These are phyloP conservation scores for Orbilia oligospora DNA, from an alignment of 2,329 filamentous ascomycete species.

Conservation along the genomic window DNA sequence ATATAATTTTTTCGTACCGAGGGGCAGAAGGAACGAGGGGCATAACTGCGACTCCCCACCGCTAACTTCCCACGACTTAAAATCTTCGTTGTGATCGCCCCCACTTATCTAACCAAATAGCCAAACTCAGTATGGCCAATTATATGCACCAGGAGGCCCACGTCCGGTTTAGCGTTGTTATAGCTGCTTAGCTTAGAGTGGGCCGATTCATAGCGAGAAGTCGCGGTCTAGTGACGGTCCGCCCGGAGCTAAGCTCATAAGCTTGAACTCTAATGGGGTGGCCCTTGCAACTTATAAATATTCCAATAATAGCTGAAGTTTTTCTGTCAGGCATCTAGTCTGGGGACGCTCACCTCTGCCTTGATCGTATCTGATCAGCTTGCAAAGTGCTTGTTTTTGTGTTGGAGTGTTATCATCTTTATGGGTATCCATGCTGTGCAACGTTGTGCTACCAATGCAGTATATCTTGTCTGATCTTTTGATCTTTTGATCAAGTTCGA, in stretches of 20 bases:
- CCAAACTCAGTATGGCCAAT: slow-evolving; percentile 20
- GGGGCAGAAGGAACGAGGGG: slow-evolving; percentile 3
- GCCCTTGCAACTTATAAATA: background rate
- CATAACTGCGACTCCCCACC: slow-evolving; percentile 2
- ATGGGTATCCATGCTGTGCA: background rate
- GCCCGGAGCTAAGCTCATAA: slow-evolving; percentile 3
- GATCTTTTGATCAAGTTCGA: slow-evolving; percentile 3
- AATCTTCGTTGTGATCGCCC: background rate
- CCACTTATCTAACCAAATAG: slow-evolving; percentile 26
- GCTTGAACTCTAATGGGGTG: background rate
- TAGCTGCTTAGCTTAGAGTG: background rate
- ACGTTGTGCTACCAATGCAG: slow-evolving; percentile 7
- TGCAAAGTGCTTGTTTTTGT: slow-evolving; percentile 5
- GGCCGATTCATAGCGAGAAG: background rate
- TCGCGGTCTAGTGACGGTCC: slow-evolving; percentile 7
- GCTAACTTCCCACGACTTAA: slow-evolving; percentile 2
- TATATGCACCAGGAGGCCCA: slow-evolving; percentile 6
- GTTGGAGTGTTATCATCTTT: slow-evolving; percentile 24
- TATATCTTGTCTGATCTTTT: slow-evolving; percentile 25
- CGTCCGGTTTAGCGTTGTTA: slow-evolving; percentile 8
- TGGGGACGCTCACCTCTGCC: too few species aligned
- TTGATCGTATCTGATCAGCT: too few species aligned
- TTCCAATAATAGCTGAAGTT: background rate
- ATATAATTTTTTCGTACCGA: slow-evolving; percentile 24
- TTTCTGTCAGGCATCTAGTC: background rate